Conservation (phyloP, 768 basidiomycete species). For the Hydnomerulius pinastri region DNA sequence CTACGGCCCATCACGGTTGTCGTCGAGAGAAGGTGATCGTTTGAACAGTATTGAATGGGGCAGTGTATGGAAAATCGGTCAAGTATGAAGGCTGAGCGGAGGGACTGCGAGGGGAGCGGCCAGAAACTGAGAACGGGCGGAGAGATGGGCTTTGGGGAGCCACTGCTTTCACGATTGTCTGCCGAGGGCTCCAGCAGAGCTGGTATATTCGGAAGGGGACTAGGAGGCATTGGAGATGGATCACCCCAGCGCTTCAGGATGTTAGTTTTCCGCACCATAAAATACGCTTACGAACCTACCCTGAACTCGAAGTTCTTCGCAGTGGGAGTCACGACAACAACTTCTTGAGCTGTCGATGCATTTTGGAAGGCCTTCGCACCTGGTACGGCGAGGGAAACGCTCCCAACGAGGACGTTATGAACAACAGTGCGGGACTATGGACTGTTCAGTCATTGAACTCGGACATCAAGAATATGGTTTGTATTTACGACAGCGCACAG, state of each 20-base stretch:
- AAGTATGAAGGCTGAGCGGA: slow-evolving; percentile 78
- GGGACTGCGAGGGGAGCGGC: slow-evolving; percentile 68
- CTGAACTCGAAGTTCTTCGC: slow-evolving; percentile 55
- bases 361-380: slow-evolving; percentile 77
- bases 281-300: slow-evolving; percentile 35
- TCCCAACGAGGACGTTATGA: slow-evolving; percentile 73
- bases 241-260: slow-evolving; percentile 64
- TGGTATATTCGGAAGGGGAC: slow-evolving; percentile 38
- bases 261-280: slow-evolving; percentile 6
- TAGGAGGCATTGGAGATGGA: slow-evolving; percentile 62
- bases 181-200: slow-evolving; percentile 15
- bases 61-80: slow-evolving; percentile 72
- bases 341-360: slow-evolving; percentile 81
- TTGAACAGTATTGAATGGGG: slow-evolving; percentile 70
- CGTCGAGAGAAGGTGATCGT: slow-evolving; percentile 64
- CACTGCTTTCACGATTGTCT: slow-evolving; percentile 5
- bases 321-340: slow-evolving; percentile 68
- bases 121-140: slow-evolving; percentile 49
- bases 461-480: not conserved
- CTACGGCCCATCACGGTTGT: slow-evolving; percentile 60
- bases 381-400: slow-evolving; percentile 75
- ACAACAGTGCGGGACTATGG: slow-evolving; percentile 62
- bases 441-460: slow-evolving; percentile 6
- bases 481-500: slow-evolving; percentile 70
- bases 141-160: slow-evolving; percentile 3